Percentiles rank a stretch among this genome's conserved stretches.
Evolutionary conservation across 108 stramenopile species (phyloP).

Genomic region (Ochromonas danica): DNA sequence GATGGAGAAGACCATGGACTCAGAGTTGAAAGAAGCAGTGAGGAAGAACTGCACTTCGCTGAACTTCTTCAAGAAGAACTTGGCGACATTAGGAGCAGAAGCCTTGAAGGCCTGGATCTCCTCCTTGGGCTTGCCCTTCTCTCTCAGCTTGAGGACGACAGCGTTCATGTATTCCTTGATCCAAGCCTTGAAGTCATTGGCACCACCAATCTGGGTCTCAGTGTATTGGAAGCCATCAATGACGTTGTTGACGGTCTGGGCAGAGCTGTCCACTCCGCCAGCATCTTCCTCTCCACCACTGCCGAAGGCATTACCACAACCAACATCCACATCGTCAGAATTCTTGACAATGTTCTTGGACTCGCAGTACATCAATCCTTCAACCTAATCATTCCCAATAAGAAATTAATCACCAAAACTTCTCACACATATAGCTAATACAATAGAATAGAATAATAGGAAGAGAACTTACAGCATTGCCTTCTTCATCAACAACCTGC

Average conservation of each 20-base stretch:
- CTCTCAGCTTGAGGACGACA: conserved; percentile 21
- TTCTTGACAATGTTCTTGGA: conserved; percentile 26
- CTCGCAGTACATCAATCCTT: conserved; percentile 32
- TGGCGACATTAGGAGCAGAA: conserved; percentile 10
- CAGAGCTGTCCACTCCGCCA: conserved; percentile 30
- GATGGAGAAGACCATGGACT: conserved; percentile 37
- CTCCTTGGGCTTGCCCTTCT: conserved; percentile 39
- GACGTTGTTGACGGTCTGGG: conserved; percentile 31
- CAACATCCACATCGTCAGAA: conserved; percentile 28
- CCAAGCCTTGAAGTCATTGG: conserved; percentile 37
- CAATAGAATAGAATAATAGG: too few species aligned
- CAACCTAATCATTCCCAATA: too few species aligned
- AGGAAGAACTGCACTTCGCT: conserved; percentile 32
- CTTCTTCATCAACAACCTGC: conserved; percentile 26
- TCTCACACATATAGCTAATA: too few species aligned
- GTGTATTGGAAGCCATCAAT: conserved; percentile 39
- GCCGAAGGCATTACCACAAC: conserved; percentile 33
- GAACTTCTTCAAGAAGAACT: conserved; percentile 34
- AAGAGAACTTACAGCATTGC: too few species aligned
- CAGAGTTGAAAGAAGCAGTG: conserved; percentile 27
- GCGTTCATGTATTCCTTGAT: conserved; percentile 37
- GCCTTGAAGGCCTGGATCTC: conserved; percentile 42
- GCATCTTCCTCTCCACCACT: conserved; percentile 6
- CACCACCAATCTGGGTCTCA: conserved; percentile 33
- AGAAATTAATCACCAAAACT: too few species aligned